Percentiles rank a stretch among this genome's conserved stretches.
Evolutionary conservation across 2,329 filamentous ascomycete genomes (phyloP).

Genomic region (Hymenoscyphus salicellus): DNA sequence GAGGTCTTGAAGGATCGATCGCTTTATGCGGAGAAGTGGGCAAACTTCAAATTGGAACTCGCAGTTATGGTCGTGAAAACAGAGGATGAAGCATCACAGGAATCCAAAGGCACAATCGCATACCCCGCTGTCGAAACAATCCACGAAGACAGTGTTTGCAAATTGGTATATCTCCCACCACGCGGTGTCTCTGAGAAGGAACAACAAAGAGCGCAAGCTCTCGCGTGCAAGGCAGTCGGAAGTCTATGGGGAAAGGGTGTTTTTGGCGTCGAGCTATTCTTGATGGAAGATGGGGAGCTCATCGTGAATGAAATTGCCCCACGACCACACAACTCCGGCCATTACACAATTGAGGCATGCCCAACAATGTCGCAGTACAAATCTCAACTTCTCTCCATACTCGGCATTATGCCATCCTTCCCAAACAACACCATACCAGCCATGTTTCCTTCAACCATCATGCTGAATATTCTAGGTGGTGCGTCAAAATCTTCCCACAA

Average conservation of each 20-base stretch:
- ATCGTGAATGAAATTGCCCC: constrained; percentile 60
- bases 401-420: constrained; percentile 49
- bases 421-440: constrained; percentile 38
- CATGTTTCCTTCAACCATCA: constrained; percentile 52
- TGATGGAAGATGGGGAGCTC: constrained; percentile 67
- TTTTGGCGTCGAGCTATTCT: constrained; percentile 95
- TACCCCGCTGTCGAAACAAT: constrained; percentile 93
- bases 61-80: constrained; percentile 95
- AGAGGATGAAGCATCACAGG: constrained; percentile 54
- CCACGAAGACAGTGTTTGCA: constrained; percentile 94
- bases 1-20: constrained; percentile 66
- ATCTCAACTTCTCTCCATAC: constrained; percentile 74
- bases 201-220: constrained; percentile 64
- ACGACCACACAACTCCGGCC: constrained; percentile 64
- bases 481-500: constrained; percentile 62
- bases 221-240: constrained; percentile 75
- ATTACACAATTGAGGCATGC: constrained; percentile 92
- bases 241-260: constrained; percentile 85
- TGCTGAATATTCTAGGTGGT: constrained; percentile 79
- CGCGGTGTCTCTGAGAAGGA: constrained; percentile 62
- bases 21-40: constrained; percentile 88
- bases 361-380: constrained; percentile 86
- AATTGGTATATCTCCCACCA: constrained; percentile 83
- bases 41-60: constrained; percentile 79
- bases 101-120: constrained; percentile 56